Conservation (phyloP, 2,329 filamentous ascomycete genomes). For the Paraconiothyrium brasiliense region DNA sequence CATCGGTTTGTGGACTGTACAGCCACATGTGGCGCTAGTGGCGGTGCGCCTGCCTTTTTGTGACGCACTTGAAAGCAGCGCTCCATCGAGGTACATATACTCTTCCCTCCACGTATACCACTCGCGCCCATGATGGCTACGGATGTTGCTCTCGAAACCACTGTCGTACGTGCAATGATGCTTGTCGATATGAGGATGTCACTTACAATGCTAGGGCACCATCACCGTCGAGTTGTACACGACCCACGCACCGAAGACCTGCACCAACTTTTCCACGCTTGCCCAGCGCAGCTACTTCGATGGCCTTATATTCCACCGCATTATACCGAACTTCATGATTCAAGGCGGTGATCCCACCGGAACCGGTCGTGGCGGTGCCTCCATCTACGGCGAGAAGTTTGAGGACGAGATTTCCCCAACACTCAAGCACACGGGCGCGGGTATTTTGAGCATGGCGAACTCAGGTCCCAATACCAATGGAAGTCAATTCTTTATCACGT, state of each 20-base stretch:
- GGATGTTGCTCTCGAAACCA: conserved; percentile 82
- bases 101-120: neutral
- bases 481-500: conserved; percentile 93
- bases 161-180: conserved; percentile 69
- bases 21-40: conserved; percentile 29
- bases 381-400: conserved; percentile 93
- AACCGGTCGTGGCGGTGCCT: conserved; percentile 86
- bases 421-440: conserved; percentile 91
- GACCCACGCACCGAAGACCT: conserved; percentile 86
- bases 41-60: conserved; percentile 20
- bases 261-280: conserved; percentile 86
- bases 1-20: conserved; percentile 25
- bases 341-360: conserved; percentile 95
- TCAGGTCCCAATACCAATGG: conserved; percentile 92
- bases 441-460: conserved; percentile 97
- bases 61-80: conserved; percentile 24
- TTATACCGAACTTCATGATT: conserved; percentile 96
- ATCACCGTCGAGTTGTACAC: conserved; percentile 92
- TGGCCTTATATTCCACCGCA: conserved; percentile 85
- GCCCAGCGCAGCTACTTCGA: conserved; percentile 88
- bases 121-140: conserved; percentile 56
- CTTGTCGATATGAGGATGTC: neutral
- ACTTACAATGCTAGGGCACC: conserved; percentile 67
- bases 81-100: conserved; percentile 18
- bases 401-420: conserved; percentile 84